Percentiles rank a stretch among this genome's conserved stretches.
Conservation (phyloP, 257 asterid genomes). For the Solanum piurae region DNA sequence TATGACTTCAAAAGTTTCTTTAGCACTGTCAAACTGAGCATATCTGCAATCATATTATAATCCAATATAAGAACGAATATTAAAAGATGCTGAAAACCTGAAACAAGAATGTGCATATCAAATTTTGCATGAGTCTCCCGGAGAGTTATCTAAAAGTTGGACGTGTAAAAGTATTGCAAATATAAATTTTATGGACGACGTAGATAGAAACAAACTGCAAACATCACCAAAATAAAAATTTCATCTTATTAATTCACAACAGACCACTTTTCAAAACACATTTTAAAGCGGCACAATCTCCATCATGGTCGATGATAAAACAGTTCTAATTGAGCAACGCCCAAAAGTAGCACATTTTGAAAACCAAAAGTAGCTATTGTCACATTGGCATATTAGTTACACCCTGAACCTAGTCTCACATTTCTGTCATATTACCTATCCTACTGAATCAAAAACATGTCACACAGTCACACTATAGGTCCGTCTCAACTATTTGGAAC, state of each 20-base stretch:
- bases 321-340: background rate
- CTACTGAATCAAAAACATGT: background rate
- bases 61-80: background rate
- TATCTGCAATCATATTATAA: slow-evolving; percentile 47
- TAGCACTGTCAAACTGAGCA: slow-evolving; percentile 95
- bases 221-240: background rate
- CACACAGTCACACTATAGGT: background rate
- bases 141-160: background rate
- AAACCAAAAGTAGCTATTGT: background rate
- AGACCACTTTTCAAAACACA: background rate
- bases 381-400: background rate
- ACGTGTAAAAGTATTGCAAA: background rate
- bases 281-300: background rate
- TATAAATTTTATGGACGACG: background rate
- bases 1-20: slow-evolving; percentile 94
- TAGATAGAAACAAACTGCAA: background rate
- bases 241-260: background rate
- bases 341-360: background rate
- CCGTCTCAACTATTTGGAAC: background rate
- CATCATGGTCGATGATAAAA: background rate
- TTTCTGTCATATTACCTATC: background rate
- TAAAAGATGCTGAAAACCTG: background rate
- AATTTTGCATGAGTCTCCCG: background rate
- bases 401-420: background rate
- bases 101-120: background rate